Base-by-base conservation (phyloP, 2,329 filamentous ascomycete species). In the Epichloe aotearoae region DNA sequence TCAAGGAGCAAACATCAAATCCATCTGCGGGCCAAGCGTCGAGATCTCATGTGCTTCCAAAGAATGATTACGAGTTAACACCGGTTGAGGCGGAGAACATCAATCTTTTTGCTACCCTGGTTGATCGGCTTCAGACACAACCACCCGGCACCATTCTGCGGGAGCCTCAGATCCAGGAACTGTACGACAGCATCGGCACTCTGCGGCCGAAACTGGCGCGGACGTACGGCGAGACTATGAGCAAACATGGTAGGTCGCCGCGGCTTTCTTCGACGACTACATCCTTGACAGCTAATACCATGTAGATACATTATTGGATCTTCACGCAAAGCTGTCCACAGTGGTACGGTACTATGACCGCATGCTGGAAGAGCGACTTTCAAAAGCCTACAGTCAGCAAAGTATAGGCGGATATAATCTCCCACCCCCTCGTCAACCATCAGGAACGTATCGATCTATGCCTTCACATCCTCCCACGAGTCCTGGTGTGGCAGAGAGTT, bases 161-260 rank as follows among this genome's bases (percentile, higher is more conserved):
- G 46, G 93, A 98, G 62, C 93, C 93, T 2, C 93, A 97, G 64
- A 96, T 98, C 47, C 93, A 98, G 67, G 93, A 98, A 68, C 74
- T 98, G 4, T 98, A 98, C 64, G 93, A 97, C 62, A 94, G 90
- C 60, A 97, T 98, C 59, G 89, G 91, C n/a, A 78, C 88, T 15
- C 72, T 98, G 55, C 80, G 93, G 47, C 93, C 93, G 1, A 98
- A 98, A 66, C 74, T 98, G 50, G 93, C 93, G 4, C 80, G 93
- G 52, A 96, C 91, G 0, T 96, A 97, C 63, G 93, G 93, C 50
- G 93, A 98, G 71, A 96, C 93, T 0, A 97, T 98, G 93, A 97
- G 93, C 78, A 98, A 98, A 68, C 93, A 97, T 66, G 90, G 88
- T 88, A 72, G 64, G 80, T 69, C 2, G 26, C 14, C n/a, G 19